Evolutionary conservation across 371 early-diverging fungal genomes (phyloP).

Genomic region (Syncephalastrum monosporum): DNA sequence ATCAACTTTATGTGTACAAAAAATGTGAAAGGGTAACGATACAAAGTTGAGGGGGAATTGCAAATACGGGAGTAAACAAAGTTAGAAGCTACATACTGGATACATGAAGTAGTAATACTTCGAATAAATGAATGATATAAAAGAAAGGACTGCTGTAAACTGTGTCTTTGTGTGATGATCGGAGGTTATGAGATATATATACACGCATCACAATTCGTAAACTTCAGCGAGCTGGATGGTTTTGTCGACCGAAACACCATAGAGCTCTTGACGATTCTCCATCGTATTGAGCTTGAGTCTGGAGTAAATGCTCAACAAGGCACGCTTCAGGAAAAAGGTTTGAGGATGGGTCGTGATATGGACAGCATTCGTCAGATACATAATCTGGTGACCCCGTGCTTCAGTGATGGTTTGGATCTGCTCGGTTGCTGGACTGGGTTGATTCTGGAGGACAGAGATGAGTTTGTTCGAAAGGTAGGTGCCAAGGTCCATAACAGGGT

Average conservation of each 20-base stretch:
- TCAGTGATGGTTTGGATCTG: not conserved
- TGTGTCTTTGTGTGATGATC: too few relatives aligned
- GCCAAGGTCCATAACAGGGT: conserved; percentile 7
- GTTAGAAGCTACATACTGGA: too few relatives aligned
- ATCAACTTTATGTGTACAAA: too few relatives aligned
- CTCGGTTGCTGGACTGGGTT: not conserved
- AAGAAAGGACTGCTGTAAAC: not conserved
- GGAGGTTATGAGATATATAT: too few relatives aligned
- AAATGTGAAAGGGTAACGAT: too few relatives aligned
- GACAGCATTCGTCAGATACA: conserved; percentile 14
- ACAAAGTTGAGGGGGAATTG: too few relatives aligned
- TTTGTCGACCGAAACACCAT: conserved; percentile 19
- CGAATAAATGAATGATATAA: not conserved
- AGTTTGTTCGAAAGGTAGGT: conserved; percentile 7
- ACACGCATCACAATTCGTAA: conserved; percentile 15
- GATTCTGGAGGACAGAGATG: conserved; percentile 8
- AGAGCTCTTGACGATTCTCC: conserved; percentile 16
- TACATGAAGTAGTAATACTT: too few relatives aligned
- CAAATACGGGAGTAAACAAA: too few relatives aligned
- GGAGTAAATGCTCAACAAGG: conserved; percentile 11
- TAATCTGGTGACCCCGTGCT: conserved; percentile 12
- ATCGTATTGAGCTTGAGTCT: conserved; percentile 16
- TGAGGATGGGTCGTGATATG: conserved; percentile 7
- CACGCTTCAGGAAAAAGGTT: conserved; percentile 13
- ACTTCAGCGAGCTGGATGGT: conserved; percentile 17